Base-by-base conservation (phyloP, 257 asterid species). In the Jaltomata sinuosa region DNA sequence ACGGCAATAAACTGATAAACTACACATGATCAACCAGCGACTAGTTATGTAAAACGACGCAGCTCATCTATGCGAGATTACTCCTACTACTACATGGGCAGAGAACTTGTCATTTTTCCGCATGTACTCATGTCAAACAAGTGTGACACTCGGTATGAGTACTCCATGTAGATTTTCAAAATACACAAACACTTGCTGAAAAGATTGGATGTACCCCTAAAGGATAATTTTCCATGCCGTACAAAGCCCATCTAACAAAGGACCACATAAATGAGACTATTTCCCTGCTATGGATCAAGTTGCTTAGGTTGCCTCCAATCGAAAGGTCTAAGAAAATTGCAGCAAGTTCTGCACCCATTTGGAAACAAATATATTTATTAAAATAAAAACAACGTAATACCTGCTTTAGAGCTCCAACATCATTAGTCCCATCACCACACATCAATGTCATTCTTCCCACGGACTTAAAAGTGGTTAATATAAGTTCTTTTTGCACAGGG, bases 361-460 rank as follows among this genome's bases (percentile, higher is more conserved):
- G 57, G 36, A 69, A 65, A 36, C 29, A 27, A 36, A 77, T 16
- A 77, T 14, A 27, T n/a, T 59, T 67, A 49, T 29, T 61, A 40
- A 64, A 64, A 62, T 22, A 25, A 10, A 22, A 53, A 38, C 42
- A 11, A 68, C 45, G 7, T 27, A 67, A 80, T 90, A 97, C 99
- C 99, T 97, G 99, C 89, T 97, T 97, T 89, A 97, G 89, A 50
- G 99, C 99, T 80, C 99, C 99, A 84, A 95, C 99, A 87, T 97
- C 99, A 83, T 97, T 97, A 69, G 99, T 97, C 78, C 99, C 99
- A 91, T 97, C 99, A 83, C 99, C 99, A 71, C 99, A 97, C 99
- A 94, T 97, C 86, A 97, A 88, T 42, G 99, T 88, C 80, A 94
- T 91, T 89, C 99, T 95, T 85, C 99, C 99, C 88, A 97, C 99